Evolutionary conservation across 495 filamentous ascomycete species (phyloP).

Genomic region (Penicillium fimorum): DNA sequence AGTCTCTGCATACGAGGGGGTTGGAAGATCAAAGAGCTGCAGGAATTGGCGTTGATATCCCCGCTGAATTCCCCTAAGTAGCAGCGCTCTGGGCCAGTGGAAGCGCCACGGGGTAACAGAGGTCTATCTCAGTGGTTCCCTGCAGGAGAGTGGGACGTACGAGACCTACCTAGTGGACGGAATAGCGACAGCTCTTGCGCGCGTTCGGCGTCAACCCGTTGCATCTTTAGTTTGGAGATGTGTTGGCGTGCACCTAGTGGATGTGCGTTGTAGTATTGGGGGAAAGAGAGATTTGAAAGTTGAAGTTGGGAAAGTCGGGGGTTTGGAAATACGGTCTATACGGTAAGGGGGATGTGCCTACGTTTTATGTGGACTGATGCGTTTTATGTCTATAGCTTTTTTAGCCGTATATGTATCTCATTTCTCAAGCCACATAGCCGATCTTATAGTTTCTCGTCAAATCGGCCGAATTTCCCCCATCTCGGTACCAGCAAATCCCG

Average conservation of each 20-base stretch:
- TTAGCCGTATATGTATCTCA: neutral
- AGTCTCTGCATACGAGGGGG: constrained; percentile 13
- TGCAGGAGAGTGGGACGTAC: constrained; percentile 33
- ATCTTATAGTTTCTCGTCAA: constrained; percentile 1
- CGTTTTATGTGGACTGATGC: neutral
- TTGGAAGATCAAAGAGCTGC: constrained; percentile 4
- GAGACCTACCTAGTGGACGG: constrained; percentile 46
- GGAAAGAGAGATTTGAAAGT: neutral
- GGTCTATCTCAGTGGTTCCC: constrained; percentile 40
- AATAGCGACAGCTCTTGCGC: constrained; percentile 49
- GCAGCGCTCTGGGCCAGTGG: constrained; percentile 34
- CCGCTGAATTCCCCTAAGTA: constrained; percentile 8
- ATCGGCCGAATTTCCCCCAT: constrained; percentile 3
- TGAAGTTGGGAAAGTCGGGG: constrained; percentile 7
- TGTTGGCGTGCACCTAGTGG: constrained; percentile 1
- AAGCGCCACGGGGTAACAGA: constrained; percentile 40
- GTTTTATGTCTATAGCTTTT: neutral
- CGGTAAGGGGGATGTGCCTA: constrained; percentile 1
- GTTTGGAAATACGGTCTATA: constrained; percentile 3
- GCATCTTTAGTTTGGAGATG: constrained; percentile 26
- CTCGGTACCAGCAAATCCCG: constrained; percentile 11
- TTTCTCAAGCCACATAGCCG: neutral
- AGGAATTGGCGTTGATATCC: constrained; percentile 10
- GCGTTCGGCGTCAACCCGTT: constrained; percentile 46
- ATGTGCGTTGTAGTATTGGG: neutral